phyloP scores from a whole-genome alignment of 108 stramenopile species.

The Cyclotella distinguenda region DNA sequence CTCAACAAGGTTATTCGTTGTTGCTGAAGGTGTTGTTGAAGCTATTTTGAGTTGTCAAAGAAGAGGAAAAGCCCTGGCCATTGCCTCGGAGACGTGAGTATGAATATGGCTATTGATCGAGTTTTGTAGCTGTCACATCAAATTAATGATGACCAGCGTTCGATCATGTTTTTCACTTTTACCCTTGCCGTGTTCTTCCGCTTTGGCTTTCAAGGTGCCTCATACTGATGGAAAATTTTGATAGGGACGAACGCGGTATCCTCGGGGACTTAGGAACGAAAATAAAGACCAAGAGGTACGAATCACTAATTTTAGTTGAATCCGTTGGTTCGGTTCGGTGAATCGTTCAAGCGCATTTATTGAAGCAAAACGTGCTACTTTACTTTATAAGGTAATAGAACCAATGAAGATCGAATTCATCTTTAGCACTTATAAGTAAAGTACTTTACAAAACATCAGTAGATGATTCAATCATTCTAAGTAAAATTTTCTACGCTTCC shows the following conservation, averaged over 20 bases:
- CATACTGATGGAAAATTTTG: slow-evolving; percentile 23
- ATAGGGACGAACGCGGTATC: slow-evolving; percentile 21
- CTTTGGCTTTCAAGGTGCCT: slow-evolving; percentile 14
- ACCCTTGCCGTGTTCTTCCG: not conserved
- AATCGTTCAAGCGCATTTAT: no score
- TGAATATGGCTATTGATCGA: not conserved
- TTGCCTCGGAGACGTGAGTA: slow-evolving; percentile 23
- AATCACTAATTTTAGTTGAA: slow-evolving; percentile 6
- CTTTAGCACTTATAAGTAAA: not conserved
- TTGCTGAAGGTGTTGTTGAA: slow-evolving; percentile 11
- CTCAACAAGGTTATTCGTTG: not conserved
- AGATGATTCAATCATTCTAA: not conserved
- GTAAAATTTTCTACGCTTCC: not conserved
- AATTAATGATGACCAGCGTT: no score
- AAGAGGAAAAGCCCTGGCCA: not conserved
- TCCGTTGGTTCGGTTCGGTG: no score
- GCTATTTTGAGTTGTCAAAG: slow-evolving; percentile 20
- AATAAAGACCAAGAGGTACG: slow-evolving; percentile 4
- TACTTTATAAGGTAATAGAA: not conserved
- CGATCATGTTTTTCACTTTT: not conserved
- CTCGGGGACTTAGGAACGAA: slow-evolving; percentile 7
- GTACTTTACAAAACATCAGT: no score
- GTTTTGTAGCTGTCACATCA: no score
- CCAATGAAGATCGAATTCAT: not conserved
- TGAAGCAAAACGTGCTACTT: no score